These are phyloP conservation scores for Rhodosporidiobolus sp. DNA, from an alignment of 768 basidiomycete genomes.

Conservation along the genomic window DNA sequence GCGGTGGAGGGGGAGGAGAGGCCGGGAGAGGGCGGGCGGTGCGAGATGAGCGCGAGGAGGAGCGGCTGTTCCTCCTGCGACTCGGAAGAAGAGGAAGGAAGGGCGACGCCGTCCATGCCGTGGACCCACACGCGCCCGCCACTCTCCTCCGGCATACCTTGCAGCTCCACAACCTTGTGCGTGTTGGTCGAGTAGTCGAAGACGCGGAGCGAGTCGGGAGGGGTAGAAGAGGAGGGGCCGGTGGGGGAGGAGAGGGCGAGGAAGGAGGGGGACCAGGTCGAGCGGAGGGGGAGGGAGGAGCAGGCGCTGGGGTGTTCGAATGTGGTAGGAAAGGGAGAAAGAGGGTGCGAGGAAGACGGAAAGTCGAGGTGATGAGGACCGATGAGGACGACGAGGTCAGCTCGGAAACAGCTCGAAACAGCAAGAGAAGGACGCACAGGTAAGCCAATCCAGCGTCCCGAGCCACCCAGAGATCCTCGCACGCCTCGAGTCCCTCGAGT, in stretches of 20 bases:
- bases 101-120: constrained; percentile 65
- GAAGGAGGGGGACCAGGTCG: background rate
- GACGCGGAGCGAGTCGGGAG: constrained; percentile 6
- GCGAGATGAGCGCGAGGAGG: constrained; percentile 67
- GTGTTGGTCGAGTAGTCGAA: background rate
- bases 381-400: background rate
- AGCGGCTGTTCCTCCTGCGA: constrained; percentile 51
- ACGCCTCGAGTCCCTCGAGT: constrained; percentile 6
- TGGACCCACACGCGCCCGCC: constrained; percentile 51
- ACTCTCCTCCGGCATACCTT: constrained; percentile 5
- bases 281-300: background rate
- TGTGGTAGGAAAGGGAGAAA: no score
- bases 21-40: constrained; percentile 55
- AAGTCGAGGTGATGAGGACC: background rate
- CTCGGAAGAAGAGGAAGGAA: constrained; percentile 46
- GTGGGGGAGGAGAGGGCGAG: background rate
- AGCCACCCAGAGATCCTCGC: constrained; percentile 27
- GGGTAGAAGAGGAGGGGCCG: background rate
- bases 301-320: constrained; percentile 3
- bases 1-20: constrained; percentile 28
- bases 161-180: constrained; percentile 3
- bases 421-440: background rate
- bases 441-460: constrained; percentile 6
- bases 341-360: background rate
- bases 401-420: no score